These are phyloP conservation scores for Eleusine indica DNA, from an alignment of 176 grass and related monocot species.

Conservation along the genomic window DNA sequence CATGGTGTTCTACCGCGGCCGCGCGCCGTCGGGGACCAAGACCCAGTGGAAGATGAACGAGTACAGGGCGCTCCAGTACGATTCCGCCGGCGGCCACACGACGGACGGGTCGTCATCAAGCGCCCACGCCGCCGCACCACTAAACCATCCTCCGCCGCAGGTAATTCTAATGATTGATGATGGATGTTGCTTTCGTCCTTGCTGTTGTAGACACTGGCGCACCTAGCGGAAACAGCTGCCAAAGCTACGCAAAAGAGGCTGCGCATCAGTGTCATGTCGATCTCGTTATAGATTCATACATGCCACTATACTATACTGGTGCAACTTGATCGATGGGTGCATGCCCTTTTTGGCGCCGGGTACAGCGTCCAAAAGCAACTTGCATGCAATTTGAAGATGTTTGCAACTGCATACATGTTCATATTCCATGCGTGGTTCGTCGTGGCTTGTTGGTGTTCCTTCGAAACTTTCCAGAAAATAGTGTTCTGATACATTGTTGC, in stretches of 20 bases:
- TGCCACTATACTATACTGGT: background rate
- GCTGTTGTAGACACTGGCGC: conserved; percentile 21
- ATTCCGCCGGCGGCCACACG: background rate
- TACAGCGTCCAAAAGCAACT: conserved; percentile 21
- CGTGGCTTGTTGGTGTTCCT: too few relatives aligned
- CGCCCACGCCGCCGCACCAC: background rate
- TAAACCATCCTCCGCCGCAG: conserved; percentile 33
- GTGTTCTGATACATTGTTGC: background rate
- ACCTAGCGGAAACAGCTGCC: background rate
- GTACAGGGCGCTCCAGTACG: conserved; percentile 69
- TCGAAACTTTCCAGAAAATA: too few relatives aligned
- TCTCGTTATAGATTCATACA: conserved; percentile 20
- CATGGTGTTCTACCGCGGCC: conserved; percentile 95
- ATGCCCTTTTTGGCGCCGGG: background rate
- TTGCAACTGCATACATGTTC: too few relatives aligned
- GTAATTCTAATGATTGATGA: conserved; percentile 25
- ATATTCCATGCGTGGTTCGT: too few relatives aligned
- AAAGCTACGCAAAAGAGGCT: conserved; percentile 1
- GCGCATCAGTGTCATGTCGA: conserved; percentile 32
- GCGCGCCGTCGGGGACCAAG: conserved; percentile 67
- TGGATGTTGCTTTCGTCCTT: conserved; percentile 38
- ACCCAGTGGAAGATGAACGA: conserved; percentile 97
- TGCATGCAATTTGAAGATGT: background rate
- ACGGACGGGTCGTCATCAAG: background rate
- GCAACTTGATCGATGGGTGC: conserved; percentile 14